Percentiles rank a stretch among this genome's conserved stretches.
Evolutionary conservation across 768 basidiomycete genomes (phyloP).

Genomic region (Lactarius hengduanensis): DNA sequence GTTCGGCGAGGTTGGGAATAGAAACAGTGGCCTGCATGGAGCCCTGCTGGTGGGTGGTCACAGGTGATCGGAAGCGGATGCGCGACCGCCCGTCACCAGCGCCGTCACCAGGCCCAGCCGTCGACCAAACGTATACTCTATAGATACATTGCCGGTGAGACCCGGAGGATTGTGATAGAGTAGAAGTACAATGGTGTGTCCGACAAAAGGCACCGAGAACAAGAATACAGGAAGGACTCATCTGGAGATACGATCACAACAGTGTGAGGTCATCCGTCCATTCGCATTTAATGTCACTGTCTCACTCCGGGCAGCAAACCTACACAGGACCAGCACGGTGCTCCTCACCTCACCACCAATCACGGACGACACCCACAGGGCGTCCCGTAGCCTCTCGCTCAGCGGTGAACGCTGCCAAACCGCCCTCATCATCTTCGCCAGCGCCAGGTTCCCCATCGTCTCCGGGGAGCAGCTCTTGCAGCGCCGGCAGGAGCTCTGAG

Average conservation of each 20-base stretch:
- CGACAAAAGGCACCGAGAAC: not conserved
- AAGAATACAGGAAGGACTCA: not conserved
- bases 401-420: not conserved
- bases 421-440: not conserved
- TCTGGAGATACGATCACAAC: not conserved
- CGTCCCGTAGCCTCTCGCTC: not conserved
- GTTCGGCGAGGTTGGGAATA: too few relatives aligned
- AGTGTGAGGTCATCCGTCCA: not conserved
- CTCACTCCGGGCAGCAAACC: too few relatives aligned
- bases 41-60: too few relatives aligned
- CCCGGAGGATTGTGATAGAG: not conserved
- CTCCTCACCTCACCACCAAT: not conserved
- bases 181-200: not conserved
- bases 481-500: not conserved
- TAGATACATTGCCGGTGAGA: not conserved
- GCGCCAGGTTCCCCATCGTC: not conserved
- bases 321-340: not conserved
- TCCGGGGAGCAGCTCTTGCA: constrained; percentile 5
- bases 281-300: not conserved
- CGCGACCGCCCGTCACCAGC: too few relatives aligned
- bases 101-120: too few relatives aligned
- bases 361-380: constrained; percentile 1
- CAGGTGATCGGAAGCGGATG: too few relatives aligned
- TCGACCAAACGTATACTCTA: too few relatives aligned
- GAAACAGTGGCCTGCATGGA: too few relatives aligned